phyloP scores from a whole-genome alignment of 345 rosid genomes.

The Boechera divaricarpa region DNA sequence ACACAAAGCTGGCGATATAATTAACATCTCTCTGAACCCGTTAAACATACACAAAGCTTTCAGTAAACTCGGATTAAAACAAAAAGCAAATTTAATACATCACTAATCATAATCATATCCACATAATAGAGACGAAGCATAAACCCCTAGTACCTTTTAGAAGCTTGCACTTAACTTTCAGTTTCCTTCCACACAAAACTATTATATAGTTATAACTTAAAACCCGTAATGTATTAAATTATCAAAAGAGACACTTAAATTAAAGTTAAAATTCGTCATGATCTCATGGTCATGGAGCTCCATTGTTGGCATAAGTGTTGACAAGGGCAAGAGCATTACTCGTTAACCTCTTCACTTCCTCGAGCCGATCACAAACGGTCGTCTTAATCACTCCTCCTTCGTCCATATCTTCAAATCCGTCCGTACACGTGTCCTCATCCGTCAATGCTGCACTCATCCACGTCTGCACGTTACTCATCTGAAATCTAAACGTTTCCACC shows the following conservation, averaged over 20 bases:
- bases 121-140: background rate
- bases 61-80: background rate
- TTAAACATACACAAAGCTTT: background rate
- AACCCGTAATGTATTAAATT: background rate
- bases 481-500: conserved; percentile 60
- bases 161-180: conserved; percentile 3
- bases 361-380: conserved; percentile 53
- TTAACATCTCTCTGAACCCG: background rate
- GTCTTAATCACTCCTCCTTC: conserved; percentile 48
- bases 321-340: conserved; percentile 85
- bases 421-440: conserved; percentile 87
- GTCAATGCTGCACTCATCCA: conserved; percentile 96
- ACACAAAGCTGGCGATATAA: background rate
- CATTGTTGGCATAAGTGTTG: conserved; percentile 40
- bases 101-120: background rate
- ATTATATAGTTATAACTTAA: background rate
- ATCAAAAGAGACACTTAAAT: conserved; percentile 3
- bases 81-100: background rate
- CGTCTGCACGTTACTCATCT: conserved; percentile 84
- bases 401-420: conserved; percentile 62
- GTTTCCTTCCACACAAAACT: conserved; percentile 22
- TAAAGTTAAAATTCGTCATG: background rate
- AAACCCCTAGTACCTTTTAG: background rate
- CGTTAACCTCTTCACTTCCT: conserved; percentile 63
- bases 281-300: conserved; percentile 34